Evolutionary conservation across 345 rosid species (phyloP), one percentile per base, ranked within the genome.

Genomic region (Pugionium dolabratum): DNA sequence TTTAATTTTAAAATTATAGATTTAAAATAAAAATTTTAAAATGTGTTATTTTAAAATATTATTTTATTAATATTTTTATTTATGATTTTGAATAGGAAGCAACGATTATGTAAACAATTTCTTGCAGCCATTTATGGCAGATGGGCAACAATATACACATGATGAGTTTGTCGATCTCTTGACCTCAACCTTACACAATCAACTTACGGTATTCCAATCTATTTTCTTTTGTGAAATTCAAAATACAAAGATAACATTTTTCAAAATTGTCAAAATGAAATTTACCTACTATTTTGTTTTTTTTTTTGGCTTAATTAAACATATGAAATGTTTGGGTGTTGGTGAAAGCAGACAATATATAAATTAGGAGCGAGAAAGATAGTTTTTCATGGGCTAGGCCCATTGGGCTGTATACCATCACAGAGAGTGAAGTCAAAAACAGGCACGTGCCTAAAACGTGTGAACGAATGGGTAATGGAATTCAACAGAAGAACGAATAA

Each of bases 31-130:
- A n/a, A n/a, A n/a, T n/a, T n/a, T n/a, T n/a, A n/a, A n/a, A n/a
- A n/a, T n/a, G n/a, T n/a, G n/a, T n/a, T n/a, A n/a, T n/a, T n/a
- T n/a, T n/a, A n/a, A n/a, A n/a, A n/a, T n/a, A n/a, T n/a, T n/a
- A n/a, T n/a, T n/a, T 39, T 2, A 39, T 39, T 39, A 39, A 39
- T 39, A 39, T 7, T 5, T 39, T 5, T 39, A 39, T 39, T 39
- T 18, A 18, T 18, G 18, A 0, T 69, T 37, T 76, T 30, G 3
- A 37, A 56, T 89, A 92, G 98, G 98, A 35, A 90, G 97, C 78
- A 93, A 93, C 66, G 97, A 93, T 82, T 93, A 93, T 46, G 97
- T 93, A 25, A 93, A 93, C 89, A 93, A 93, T 70, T 93, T 68
- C 80, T 79, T 93, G 83, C 96, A 90, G 79, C 98, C 98, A 9